phyloP scores from a whole-genome alignment of 495 filamentous ascomycete genomes.

The Poronia punctata region DNA sequence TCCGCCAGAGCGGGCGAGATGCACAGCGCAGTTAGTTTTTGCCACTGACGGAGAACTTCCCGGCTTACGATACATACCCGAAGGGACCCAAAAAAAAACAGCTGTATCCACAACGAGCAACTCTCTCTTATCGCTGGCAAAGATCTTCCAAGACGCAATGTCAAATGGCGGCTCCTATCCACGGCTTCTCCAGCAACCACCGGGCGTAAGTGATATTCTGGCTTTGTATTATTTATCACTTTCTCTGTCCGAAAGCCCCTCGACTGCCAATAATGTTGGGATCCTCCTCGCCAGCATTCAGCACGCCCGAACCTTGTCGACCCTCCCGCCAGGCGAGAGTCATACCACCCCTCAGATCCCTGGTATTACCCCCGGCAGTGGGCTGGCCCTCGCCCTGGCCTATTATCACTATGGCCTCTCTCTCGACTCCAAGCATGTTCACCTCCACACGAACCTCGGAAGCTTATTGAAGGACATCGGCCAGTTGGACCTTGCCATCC shows the following conservation, averaged over 20 bases:
- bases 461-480: slow-evolving; percentile 96
- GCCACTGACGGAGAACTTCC: slow-evolving; percentile 70
- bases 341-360: slow-evolving; percentile 49
- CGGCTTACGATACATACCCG: slow-evolving; percentile 68
- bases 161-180: slow-evolving; percentile 60
- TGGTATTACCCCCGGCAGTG: slow-evolving; percentile 78
- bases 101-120: slow-evolving; percentile 94
- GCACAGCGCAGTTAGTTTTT: slow-evolving; percentile 82
- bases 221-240: slow-evolving; percentile 95
- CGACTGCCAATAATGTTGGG: slow-evolving; percentile 97
- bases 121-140: slow-evolving; percentile 86
- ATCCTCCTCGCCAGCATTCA: slow-evolving; percentile 94
- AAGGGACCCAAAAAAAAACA: slow-evolving; percentile 66
- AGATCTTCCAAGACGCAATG: slow-evolving; percentile 99
- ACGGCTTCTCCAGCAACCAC: slow-evolving; percentile 51
- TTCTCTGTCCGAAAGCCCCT: slow-evolving; percentile 90
- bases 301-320: slow-evolving; percentile 49
- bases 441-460: slow-evolving; percentile 94
- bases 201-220: slow-evolving; percentile 85
- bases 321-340: slow-evolving; percentile 19
- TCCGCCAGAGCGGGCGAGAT: slow-evolving; percentile 73
- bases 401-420: slow-evolving; percentile 93
- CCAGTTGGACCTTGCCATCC: slow-evolving; percentile 81
- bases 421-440: slow-evolving; percentile 86
- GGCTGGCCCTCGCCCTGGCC: slow-evolving; percentile 77